phyloP scores from a whole-genome alignment of 106 monocot species.

The Dendrobium officinale region DNA sequence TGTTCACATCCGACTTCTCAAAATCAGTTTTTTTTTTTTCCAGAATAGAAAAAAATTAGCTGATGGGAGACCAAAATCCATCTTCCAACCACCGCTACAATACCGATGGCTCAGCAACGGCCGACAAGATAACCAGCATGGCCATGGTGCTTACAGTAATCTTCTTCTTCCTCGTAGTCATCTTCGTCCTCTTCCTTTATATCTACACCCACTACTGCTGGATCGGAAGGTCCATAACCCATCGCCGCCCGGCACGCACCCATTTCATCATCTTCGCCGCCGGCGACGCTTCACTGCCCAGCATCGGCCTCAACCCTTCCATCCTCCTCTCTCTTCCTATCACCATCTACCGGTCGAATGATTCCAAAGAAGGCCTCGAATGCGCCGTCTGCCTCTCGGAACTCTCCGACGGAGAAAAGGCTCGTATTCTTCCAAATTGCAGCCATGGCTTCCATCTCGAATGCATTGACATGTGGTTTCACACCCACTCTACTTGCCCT shows the following conservation, averaged over 20 bases:
- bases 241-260: neutral
- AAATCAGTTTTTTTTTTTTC: too few species aligned
- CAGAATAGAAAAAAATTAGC: neutral
- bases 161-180: constrained; percentile 40
- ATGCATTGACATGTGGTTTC: constrained; percentile 67
- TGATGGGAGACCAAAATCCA: neutral
- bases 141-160: constrained; percentile 24
- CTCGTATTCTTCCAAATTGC: constrained; percentile 46
- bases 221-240: neutral
- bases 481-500: constrained; percentile 49
- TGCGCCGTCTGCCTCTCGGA: constrained; percentile 32
- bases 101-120: neutral
- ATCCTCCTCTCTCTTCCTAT: constrained; percentile 19
- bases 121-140: constrained; percentile 21
- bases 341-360: neutral
- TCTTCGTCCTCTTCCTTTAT: constrained; percentile 46
- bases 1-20: too few species aligned
- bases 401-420: constrained; percentile 22
- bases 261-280: constrained; percentile 5
- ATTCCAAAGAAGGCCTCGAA: constrained; percentile 21
- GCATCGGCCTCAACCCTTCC: constrained; percentile 12
- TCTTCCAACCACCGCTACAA: neutral
- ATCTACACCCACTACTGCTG: constrained; percentile 31
- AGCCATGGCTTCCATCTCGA: constrained; percentile 49
- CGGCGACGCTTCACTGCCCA: neutral